Conservation (phyloP, 2,329 filamentous ascomycete genomes). For the Pseudopithomyces maydicus region DNA sequence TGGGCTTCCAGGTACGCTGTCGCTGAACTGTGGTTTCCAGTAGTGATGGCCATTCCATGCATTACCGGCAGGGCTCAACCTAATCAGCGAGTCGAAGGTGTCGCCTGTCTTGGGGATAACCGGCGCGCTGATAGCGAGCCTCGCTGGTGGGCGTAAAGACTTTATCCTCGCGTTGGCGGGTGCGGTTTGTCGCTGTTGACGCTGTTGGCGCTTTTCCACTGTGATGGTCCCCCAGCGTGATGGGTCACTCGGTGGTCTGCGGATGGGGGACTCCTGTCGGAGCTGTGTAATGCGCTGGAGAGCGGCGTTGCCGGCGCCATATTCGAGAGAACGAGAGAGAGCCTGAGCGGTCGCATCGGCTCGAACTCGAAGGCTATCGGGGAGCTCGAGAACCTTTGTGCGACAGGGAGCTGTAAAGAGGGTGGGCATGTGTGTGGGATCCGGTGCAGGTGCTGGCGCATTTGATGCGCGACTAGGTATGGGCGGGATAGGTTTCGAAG, state of each 20-base stretch:
- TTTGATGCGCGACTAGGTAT: background rate
- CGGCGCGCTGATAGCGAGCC: background rate
- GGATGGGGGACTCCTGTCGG: background rate
- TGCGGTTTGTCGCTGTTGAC: background rate
- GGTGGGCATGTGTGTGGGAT: background rate
- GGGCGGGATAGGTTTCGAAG: background rate
- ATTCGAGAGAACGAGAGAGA: background rate
- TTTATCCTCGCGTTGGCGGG: background rate
- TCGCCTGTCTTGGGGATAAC: background rate
- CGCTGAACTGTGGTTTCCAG: conserved; percentile 6
- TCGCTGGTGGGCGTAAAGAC: background rate
- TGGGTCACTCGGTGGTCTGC: background rate
- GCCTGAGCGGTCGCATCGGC: background rate
- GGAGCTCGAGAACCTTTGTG: background rate
- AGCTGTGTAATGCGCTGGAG: background rate
- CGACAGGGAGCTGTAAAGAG: background rate
- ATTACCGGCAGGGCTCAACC: conserved; percentile 5
- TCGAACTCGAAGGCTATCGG: background rate
- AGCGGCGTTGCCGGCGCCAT: background rate
- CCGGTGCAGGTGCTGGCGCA: background rate
- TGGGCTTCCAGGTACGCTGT: background rate
- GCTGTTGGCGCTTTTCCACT: background rate
- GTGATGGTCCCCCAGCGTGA: background rate
- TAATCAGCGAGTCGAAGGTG: background rate
- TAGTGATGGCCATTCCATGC: conserved; percentile 11